phyloP scores from a whole-genome alignment of 768 basidiomycete genomes.

The Suillus paluster region DNA sequence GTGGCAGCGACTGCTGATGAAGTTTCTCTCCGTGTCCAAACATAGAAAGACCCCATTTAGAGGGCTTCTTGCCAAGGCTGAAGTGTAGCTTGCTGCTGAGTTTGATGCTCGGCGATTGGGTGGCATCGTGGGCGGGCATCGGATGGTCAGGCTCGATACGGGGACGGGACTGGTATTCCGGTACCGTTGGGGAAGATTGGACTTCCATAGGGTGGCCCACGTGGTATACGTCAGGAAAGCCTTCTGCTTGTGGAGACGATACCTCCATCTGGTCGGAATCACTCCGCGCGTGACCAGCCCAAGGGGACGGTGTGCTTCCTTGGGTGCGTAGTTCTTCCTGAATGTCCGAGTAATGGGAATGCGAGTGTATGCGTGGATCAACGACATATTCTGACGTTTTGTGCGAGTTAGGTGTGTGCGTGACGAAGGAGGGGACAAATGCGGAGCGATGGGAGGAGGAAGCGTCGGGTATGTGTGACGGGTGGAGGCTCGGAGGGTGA shows the following conservation, averaged over 20 bases:
- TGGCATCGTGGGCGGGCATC: constrained; percentile 40
- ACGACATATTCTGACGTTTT: constrained; percentile 40
- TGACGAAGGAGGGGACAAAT: constrained; percentile 48
- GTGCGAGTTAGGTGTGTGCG: constrained; percentile 36
- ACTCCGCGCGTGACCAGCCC: constrained; percentile 35
- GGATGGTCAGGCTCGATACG: constrained; percentile 42
- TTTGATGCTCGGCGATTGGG: constrained; percentile 52
- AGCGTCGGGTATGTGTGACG: constrained; percentile 48
- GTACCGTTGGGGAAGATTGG: constrained; percentile 53
- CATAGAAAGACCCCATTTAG: constrained; percentile 68
- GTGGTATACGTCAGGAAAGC: constrained; percentile 42
- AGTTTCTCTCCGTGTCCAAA: constrained; percentile 76
- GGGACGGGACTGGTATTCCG: constrained; percentile 53
- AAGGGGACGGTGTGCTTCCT: constrained; percentile 19
- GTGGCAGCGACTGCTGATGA: constrained; percentile 62
- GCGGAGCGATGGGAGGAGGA: constrained; percentile 57
- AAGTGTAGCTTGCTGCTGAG: constrained; percentile 62
- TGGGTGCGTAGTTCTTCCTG: constrained; percentile 33
- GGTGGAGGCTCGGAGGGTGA: constrained; percentile 41
- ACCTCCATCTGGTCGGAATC: constrained; percentile 59
- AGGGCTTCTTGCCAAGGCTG: constrained; percentile 70
- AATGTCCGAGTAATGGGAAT: constrained; percentile 36
- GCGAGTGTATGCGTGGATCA: constrained; percentile 39
- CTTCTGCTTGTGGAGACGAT: constrained; percentile 51
- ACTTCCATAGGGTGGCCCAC: constrained; percentile 54